Evolutionary conservation across 495 filamentous ascomycete species (phyloP).

Genomic region (Trypethelium eluteriae): DNA sequence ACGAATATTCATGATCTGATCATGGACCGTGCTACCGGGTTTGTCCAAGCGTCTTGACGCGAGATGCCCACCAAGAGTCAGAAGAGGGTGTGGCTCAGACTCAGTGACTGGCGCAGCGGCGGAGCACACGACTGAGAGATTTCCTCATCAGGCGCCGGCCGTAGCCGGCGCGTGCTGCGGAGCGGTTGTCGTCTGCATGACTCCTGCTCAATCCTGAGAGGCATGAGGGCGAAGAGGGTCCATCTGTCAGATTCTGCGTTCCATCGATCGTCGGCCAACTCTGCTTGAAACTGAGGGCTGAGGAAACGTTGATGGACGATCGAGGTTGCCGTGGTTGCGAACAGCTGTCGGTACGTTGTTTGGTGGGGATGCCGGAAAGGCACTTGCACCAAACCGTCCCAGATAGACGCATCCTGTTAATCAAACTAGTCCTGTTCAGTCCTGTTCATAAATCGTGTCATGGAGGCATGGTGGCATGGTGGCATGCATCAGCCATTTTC

Average conservation of each 20-base stretch:
- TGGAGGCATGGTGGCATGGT: too few relatives aligned
- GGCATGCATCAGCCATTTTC: neutral
- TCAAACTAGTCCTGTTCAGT: neutral
- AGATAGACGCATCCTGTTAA: neutral
- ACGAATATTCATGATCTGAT: constrained; percentile 3
- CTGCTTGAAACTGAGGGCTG: neutral
- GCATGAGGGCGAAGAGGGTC: neutral
- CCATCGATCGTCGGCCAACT: neutral
- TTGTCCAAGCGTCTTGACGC: neutral
- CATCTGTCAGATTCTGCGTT: neutral
- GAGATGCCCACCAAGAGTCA: constrained; percentile 4
- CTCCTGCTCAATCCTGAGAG: neutral
- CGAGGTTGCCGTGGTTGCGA: neutral
- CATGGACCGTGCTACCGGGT: neutral
- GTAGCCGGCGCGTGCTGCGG: neutral
- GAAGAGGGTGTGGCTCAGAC: constrained; percentile 7
- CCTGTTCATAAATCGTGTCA: neutral
- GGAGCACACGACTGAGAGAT: neutral
- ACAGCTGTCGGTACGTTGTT: constrained; percentile 3
- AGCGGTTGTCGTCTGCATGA: neutral
- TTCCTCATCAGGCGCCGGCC: constrained; percentile 8
- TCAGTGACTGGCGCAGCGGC: constrained; percentile 5
- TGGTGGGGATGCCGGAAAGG: neutral
- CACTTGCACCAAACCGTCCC: neutral
- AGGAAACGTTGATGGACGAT: constrained; percentile 2